These are phyloP conservation scores for Datura wrightii DNA, from an alignment of 257 asterid genomes.

Conservation along the genomic window DNA sequence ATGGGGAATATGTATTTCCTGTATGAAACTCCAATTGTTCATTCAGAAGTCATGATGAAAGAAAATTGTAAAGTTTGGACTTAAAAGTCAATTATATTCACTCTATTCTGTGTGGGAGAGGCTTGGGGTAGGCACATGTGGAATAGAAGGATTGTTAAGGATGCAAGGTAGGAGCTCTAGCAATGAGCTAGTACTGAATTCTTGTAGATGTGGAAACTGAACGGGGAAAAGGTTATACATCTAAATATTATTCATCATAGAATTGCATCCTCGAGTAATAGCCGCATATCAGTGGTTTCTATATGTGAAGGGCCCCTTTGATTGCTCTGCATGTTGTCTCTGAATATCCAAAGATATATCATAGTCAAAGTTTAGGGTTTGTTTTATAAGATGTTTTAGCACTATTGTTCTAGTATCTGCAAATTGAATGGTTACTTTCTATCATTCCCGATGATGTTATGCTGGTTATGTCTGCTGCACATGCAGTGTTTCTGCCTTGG, in stretches of 20 bases:
- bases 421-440: not conserved
- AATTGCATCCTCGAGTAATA: conserved; percentile 1
- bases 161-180: not conserved
- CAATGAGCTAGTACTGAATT: not conserved
- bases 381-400: not conserved
- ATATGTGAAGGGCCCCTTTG: not conserved
- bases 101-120: not conserved
- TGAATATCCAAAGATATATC: not conserved
- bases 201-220: not conserved
- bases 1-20: not conserved
- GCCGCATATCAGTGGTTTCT: not conserved
- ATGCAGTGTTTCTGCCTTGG: conserved; percentile 19
- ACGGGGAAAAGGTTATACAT: not conserved
- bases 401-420: not conserved
- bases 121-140: conserved; percentile 1
- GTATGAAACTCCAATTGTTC: not conserved
- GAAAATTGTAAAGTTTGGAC: not conserved
- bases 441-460: not conserved
- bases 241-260: not conserved
- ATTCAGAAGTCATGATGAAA: not conserved
- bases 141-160: not conserved
- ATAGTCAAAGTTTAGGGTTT: not conserved
- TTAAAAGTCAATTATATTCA: not conserved
- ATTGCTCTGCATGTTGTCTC: not conserved
- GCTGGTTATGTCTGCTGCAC: conserved; percentile 7